phyloP scores from a whole-genome alignment of 2,329 filamentous ascomycete genomes.

The Shiraia sp. region DNA sequence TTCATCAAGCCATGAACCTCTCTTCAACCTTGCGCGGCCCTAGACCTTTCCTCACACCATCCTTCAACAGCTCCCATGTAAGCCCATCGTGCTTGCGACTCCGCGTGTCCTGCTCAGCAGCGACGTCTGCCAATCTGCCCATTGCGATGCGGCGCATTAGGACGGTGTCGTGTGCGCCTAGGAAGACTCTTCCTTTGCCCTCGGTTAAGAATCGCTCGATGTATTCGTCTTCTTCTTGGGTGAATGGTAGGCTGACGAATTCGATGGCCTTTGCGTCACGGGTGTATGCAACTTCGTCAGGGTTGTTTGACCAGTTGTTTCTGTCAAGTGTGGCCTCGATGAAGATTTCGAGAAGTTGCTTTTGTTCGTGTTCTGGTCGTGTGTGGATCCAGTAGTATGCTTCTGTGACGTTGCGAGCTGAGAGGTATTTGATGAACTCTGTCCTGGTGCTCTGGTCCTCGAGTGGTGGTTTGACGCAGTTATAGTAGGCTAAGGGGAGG shows the following conservation, averaged over 20 bases:
- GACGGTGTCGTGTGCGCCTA: slow-evolving; percentile 71
- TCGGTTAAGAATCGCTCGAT: slow-evolving; percentile 69
- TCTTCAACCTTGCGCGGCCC: slow-evolving; percentile 38
- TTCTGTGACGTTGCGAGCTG: slow-evolving; percentile 68
- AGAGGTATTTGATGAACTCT: slow-evolving; percentile 71
- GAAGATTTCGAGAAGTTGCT: slow-evolving; percentile 68
- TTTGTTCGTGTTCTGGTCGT: slow-evolving; percentile 64
- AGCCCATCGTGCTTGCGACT: slow-evolving; percentile 55
- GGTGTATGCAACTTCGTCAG: slow-evolving; percentile 18
- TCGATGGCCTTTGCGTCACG: slow-evolving; percentile 65
- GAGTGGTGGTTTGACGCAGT: slow-evolving; percentile 74
- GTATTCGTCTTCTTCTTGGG: slow-evolving; percentile 71
- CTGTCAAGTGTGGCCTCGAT: slow-evolving; percentile 48
- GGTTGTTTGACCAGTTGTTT: slow-evolving; percentile 12
- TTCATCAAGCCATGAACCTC: slow-evolving; percentile 14
- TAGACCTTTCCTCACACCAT: slow-evolving; percentile 41
- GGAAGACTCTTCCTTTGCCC: slow-evolving; percentile 67
- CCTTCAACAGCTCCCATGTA: slow-evolving; percentile 54
- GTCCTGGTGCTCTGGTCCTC: slow-evolving; percentile 64
- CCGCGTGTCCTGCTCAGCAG: slow-evolving; percentile 25
- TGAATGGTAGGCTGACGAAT: slow-evolving; percentile 74
- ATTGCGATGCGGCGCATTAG: slow-evolving; percentile 73
- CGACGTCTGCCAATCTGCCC: slow-evolving; percentile 59
- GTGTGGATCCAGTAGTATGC: slow-evolving; percentile 74
- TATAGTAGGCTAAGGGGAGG: slow-evolving; percentile 76